phyloP scores from a whole-genome alignment of 2,329 filamentous ascomycete species.

The Neophaeococcomyces mojaviensis region DNA sequence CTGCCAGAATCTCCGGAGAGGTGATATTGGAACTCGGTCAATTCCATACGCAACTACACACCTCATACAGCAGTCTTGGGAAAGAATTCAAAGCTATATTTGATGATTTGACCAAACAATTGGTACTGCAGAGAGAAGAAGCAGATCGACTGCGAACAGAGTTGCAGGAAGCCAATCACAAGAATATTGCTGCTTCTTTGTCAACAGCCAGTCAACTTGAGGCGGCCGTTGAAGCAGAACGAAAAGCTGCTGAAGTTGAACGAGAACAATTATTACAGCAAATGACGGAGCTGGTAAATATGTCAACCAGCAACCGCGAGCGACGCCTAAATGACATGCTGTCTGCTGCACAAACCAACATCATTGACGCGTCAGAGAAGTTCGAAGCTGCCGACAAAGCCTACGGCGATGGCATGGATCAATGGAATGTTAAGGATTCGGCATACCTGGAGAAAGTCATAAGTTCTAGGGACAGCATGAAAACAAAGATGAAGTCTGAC shows the following conservation, averaged over 20 bases:
- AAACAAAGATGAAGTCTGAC: constrained; percentile 75
- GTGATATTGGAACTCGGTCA: constrained; percentile 75
- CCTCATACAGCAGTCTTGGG: constrained; percentile 75
- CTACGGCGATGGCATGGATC: constrained; percentile 65
- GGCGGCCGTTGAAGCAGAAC: constrained; percentile 67
- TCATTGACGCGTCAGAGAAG: constrained; percentile 56
- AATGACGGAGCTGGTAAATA: constrained; percentile 67
- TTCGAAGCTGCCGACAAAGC: constrained; percentile 59
- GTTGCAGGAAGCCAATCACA: constrained; percentile 61
- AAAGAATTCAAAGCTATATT: constrained; percentile 82
- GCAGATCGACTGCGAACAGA: constrained; percentile 65
- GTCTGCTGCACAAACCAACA: constrained; percentile 53
- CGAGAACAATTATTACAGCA: constrained; percentile 66
- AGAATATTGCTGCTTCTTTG: constrained; percentile 61
- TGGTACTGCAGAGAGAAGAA: constrained; percentile 69
- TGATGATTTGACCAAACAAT: constrained; percentile 67
- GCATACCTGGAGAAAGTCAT: constrained; percentile 63
- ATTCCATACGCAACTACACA: constrained; percentile 76
- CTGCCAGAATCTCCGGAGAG: constrained; percentile 81
- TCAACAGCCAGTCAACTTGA: constrained; percentile 60
- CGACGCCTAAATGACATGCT: constrained; percentile 60
- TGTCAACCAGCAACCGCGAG: constrained; percentile 67
- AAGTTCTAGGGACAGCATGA: constrained; percentile 67
- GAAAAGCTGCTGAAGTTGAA: constrained; percentile 63
- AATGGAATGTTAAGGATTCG: constrained; percentile 64